These are phyloP conservation scores for Vitis labrusca DNA, from an alignment of 164 flowering plant genomes.

Conservation along the genomic window DNA sequence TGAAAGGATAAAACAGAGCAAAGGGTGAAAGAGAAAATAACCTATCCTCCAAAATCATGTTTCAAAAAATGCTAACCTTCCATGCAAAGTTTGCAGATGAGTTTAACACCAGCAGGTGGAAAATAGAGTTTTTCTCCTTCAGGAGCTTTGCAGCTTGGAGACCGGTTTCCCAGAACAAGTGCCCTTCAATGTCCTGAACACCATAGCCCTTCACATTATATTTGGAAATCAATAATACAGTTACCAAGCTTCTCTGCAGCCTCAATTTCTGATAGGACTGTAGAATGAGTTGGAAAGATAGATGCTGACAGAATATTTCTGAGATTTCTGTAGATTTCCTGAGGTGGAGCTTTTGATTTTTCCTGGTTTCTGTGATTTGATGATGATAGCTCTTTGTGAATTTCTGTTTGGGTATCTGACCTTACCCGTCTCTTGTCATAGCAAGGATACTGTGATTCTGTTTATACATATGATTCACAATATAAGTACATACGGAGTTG, in stretches of 20 bases:
- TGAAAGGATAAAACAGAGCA: too few relatives aligned
- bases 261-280: constrained; percentile 45
- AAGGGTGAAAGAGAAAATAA: too few relatives aligned
- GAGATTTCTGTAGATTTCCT: constrained; percentile 30
- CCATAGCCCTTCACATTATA: constrained; percentile 24
- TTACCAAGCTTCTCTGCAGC: constrained; percentile 53
- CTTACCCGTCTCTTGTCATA: constrained; percentile 10
- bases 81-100: too few relatives aligned
- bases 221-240: constrained; percentile 67
- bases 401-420: constrained; percentile 12
- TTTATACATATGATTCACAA: neutral
- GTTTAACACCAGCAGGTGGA: too few relatives aligned
- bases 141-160: neutral
- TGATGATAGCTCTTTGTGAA: constrained; percentile 10
- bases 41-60: too few relatives aligned
- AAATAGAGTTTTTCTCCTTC: neutral
- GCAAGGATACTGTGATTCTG: constrained; percentile 17
- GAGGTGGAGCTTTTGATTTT: constrained; percentile 8
- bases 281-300: constrained; percentile 11
- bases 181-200: neutral
- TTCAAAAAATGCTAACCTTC: too few relatives aligned
- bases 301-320: constrained; percentile 33
- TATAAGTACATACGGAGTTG: neutral
- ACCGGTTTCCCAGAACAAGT: too few relatives aligned
- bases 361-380: constrained; percentile 10